These are phyloP conservation scores for Aspergillus sparsus DNA, from an alignment of 495 filamentous ascomycete species.

Conservation along the genomic window DNA sequence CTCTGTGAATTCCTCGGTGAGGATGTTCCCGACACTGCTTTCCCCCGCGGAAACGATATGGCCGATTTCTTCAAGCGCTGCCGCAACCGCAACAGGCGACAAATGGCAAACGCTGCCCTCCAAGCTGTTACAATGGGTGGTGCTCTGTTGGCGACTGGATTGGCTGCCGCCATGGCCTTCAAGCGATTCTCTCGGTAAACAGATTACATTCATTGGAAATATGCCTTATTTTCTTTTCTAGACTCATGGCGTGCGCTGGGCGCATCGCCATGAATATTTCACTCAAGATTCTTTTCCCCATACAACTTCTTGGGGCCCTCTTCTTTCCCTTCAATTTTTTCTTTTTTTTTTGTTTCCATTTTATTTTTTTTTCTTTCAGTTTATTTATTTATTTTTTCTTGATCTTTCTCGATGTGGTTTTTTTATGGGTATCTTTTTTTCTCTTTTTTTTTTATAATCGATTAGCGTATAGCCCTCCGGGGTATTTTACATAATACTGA, in stretches of 20 bases:
- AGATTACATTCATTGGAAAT: slow-evolving; percentile 1
- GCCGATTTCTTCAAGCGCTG: slow-evolving; percentile 62
- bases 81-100: slow-evolving; percentile 57
- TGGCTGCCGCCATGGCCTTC: slow-evolving; percentile 43
- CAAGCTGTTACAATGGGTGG: slow-evolving; percentile 53
- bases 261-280: slow-evolving; percentile 13
- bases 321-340: not conserved
- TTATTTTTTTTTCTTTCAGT: slow-evolving; percentile 10
- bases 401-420: slow-evolving; percentile 4
- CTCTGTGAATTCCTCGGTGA: slow-evolving; percentile 67
- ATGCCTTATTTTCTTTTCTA: slow-evolving; percentile 11
- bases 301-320: not conserved
- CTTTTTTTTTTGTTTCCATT: not conserved
- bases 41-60: slow-evolving; percentile 53
- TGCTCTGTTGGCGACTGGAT: slow-evolving; percentile 42
- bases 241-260: slow-evolving; percentile 22
- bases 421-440: slow-evolving; percentile 9
- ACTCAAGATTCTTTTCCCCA: not conserved
- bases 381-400: slow-evolving; percentile 17
- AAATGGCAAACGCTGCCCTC: slow-evolving; percentile 61
- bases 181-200: slow-evolving; percentile 45
- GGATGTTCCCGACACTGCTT: slow-evolving; percentile 52
- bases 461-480: slow-evolving; percentile 4
- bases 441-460: not conserved
- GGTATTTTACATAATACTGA: slow-evolving; percentile 3